A percentile compares a stretch with the other conserved stretches of the same genome.
phyloP scores from a whole-genome alignment of 2,329 filamentous ascomycete species.

The Metarhizium guizhouense region DNA sequence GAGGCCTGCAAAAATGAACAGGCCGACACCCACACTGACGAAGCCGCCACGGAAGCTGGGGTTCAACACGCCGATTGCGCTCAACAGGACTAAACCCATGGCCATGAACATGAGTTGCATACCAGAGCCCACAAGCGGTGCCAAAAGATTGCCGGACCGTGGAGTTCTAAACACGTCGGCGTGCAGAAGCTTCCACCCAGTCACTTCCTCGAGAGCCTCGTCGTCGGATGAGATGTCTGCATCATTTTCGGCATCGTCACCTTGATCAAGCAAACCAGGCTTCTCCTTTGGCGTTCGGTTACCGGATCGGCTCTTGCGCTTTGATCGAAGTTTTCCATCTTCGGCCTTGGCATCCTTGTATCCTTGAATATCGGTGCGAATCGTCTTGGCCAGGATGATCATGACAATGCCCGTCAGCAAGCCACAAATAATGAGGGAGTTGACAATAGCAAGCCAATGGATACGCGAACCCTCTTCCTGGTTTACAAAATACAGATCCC shows the following conservation, averaged over 20 bases:
- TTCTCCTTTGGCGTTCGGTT: slow-evolving; percentile 34
- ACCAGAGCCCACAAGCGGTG: slow-evolving; percentile 74
- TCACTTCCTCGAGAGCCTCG: slow-evolving; percentile 64
- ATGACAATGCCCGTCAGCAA: slow-evolving; percentile 70
- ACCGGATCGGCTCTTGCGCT: slow-evolving; percentile 34
- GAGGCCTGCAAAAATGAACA: slow-evolving; percentile 75
- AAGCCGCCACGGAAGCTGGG: slow-evolving; percentile 87
- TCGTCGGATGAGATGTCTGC: slow-evolving; percentile 43
- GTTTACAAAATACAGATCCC: slow-evolving; percentile 86
- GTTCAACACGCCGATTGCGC: slow-evolving; percentile 70
- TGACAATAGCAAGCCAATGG: slow-evolving; percentile 83
- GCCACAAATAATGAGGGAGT: slow-evolving; percentile 75
- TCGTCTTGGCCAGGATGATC: slow-evolving; percentile 71
- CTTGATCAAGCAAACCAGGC: slow-evolving; percentile 51
- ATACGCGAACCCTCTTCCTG: slow-evolving; percentile 74
- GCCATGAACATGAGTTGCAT: slow-evolving; percentile 82
- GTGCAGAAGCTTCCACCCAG: slow-evolving; percentile 82
- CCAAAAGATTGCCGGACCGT: slow-evolving; percentile 59
- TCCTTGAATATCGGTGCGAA: slow-evolving; percentile 69
- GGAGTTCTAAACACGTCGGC: slow-evolving; percentile 81
- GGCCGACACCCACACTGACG: slow-evolving; percentile 70
- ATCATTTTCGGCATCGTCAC: slow-evolving; percentile 41
- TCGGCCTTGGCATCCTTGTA: slow-evolving; percentile 59
- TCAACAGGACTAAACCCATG: slow-evolving; percentile 60
- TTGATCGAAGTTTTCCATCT: slow-evolving; percentile 52